Percentiles rank a stretch among this genome's conserved stretches.
Evolutionary conservation across 2,329 filamentous ascomycete genomes (phyloP).

Genomic region (Verticillium dahliae): DNA sequence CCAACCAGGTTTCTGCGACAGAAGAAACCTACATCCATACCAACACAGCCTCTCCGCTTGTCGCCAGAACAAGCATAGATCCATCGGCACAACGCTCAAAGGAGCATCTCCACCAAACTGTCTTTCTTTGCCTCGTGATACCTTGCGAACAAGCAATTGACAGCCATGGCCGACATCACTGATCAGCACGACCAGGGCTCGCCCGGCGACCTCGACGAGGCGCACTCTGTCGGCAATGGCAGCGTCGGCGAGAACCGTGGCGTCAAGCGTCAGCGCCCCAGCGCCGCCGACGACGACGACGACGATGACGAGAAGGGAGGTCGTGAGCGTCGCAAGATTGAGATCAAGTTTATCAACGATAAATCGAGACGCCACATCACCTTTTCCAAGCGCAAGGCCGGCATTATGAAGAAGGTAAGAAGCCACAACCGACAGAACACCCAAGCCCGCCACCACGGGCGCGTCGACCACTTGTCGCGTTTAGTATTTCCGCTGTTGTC

Average conservation of each 20-base stretch:
- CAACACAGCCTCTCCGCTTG: slow-evolving; percentile 40
- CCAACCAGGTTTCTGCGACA: slow-evolving; percentile 52
- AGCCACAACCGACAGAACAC: not conserved
- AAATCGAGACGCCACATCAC: slow-evolving; percentile 99
- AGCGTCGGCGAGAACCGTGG: slow-evolving; percentile 66
- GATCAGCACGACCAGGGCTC: slow-evolving; percentile 73
- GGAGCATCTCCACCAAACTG: slow-evolving; percentile 56
- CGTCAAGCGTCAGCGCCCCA: slow-evolving; percentile 81
- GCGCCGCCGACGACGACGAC: slow-evolving; percentile 85
- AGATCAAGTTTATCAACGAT: slow-evolving; percentile 99
- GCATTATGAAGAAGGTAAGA: slow-evolving; percentile 98
- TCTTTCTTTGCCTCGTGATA: slow-evolving; percentile 45
- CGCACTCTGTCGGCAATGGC: slow-evolving; percentile 60
- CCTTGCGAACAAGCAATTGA: slow-evolving; percentile 12
- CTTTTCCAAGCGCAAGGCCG: slow-evolving; percentile 98
- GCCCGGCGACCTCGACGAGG: slow-evolving; percentile 66
- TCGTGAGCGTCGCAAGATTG: slow-evolving; percentile 97
- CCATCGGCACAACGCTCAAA: slow-evolving; percentile 60
- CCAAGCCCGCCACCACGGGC: slow-evolving; percentile 7
- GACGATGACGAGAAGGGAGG: slow-evolving; percentile 97
- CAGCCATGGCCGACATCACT: slow-evolving; percentile 70
- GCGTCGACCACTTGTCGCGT: not conserved
- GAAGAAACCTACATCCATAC: slow-evolving; percentile 25
- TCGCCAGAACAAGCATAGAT: slow-evolving; percentile 61
- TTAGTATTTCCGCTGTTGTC: not conserved